These are phyloP conservation scores for Colletotrichum scovillei DNA, from an alignment of 2,329 filamentous ascomycete species.

Conservation along the genomic window DNA sequence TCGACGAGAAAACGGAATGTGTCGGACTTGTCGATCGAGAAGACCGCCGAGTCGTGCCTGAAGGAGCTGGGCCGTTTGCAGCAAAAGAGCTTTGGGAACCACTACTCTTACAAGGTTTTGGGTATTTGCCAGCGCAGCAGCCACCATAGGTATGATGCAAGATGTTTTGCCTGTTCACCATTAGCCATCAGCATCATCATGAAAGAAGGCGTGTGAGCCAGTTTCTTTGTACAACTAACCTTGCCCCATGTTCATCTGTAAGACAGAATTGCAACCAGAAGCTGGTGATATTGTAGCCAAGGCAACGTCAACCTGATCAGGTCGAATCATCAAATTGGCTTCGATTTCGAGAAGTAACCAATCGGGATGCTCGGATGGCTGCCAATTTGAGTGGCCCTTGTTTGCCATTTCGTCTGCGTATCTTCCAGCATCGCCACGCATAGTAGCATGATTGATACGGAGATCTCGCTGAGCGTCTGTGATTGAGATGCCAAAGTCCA, in stretches of 20 bases:
- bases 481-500: conserved; percentile 56
- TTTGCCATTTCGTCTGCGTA: conserved; percentile 57
- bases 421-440: conserved; percentile 41
- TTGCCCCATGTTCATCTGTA: conserved; percentile 77
- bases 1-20: conserved; percentile 69
- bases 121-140: conserved; percentile 56
- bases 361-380: conserved; percentile 63
- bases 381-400: conserved; percentile 67
- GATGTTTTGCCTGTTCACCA: conserved; percentile 63
- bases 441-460: conserved; percentile 50
- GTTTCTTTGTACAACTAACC: conserved; percentile 45
- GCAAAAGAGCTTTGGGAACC: conserved; percentile 66
- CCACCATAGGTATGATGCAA: conserved; percentile 65
- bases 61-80: conserved; percentile 68
- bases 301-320: conserved; percentile 72
- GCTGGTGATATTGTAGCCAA: conserved; percentile 66
- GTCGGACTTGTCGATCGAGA: conserved; percentile 62
- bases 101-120: conserved; percentile 62
- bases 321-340: conserved; percentile 69
- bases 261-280: conserved; percentile 65
- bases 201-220: background rate
- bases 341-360: conserved; percentile 78
- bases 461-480: conserved; percentile 57
- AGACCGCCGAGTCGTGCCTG: conserved; percentile 66
- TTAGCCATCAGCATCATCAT: conserved; percentile 5